Conservation (phyloP, 2,329 filamentous ascomycete species). For the Shiraia sp. region DNA sequence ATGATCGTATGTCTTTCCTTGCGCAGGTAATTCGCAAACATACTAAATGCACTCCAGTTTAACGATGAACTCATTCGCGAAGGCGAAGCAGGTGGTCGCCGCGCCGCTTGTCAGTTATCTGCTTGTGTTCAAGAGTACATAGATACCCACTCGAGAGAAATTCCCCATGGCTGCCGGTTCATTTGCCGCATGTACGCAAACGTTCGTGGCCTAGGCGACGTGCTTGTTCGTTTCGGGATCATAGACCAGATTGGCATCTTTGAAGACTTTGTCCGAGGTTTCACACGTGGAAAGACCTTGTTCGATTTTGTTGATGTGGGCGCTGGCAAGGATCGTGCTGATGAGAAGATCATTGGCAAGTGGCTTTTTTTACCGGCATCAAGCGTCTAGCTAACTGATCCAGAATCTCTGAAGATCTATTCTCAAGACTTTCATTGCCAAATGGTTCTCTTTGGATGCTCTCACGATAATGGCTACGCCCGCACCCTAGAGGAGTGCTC, state of each 20-base stretch:
- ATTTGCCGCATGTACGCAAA: slow-evolving; percentile 60
- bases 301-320: slow-evolving; percentile 54
- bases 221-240: slow-evolving; percentile 52
- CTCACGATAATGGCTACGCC: slow-evolving; percentile 60
- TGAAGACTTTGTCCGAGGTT: slow-evolving; percentile 60
- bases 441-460: slow-evolving; percentile 63
- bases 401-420: slow-evolving; percentile 60
- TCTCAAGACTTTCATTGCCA: slow-evolving; percentile 63
- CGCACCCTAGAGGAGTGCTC: slow-evolving; percentile 56
- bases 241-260: slow-evolving; percentile 48
- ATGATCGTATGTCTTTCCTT: slow-evolving; percentile 45
- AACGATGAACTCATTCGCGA: slow-evolving; percentile 53
- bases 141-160: slow-evolving; percentile 34
- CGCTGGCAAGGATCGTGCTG: slow-evolving; percentile 50
- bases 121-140: slow-evolving; percentile 50
- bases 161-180: slow-evolving; percentile 52
- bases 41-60: slow-evolving; percentile 42
- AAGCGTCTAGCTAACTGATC: slow-evolving; percentile 7
- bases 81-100: slow-evolving; percentile 57
- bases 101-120: slow-evolving; percentile 56
- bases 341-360: slow-evolving; percentile 56
- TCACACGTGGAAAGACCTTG: slow-evolving; percentile 53
- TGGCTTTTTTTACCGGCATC: background rate
- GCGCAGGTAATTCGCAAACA: background rate
- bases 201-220: slow-evolving; percentile 54